Evolutionary conservation across 192 early-diverging fungal genomes (phyloP).

Genomic region (Kickxella alabastrina): DNA sequence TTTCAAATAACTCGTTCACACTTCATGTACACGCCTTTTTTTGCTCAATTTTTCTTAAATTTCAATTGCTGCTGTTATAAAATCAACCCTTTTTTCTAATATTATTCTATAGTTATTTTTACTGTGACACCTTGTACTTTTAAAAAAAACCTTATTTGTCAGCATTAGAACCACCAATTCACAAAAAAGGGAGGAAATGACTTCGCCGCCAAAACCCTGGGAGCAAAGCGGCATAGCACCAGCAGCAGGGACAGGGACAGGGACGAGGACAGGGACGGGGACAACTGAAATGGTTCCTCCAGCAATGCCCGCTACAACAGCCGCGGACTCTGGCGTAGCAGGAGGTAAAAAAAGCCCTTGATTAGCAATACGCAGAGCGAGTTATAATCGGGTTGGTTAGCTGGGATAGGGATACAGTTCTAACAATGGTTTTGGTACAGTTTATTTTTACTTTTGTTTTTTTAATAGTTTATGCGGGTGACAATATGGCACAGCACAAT

Average conservation of each 20-base stretch:
- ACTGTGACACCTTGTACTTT: no score
- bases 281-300: no score
- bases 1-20: no score
- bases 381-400: neutral
- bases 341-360: conserved; percentile 1
- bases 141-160: neutral
- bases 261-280: no score
- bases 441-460: neutral
- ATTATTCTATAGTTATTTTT: conserved; percentile 2
- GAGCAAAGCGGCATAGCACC: conserved; percentile 16
- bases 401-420: no score
- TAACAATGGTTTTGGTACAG: neutral
- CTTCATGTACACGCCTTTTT: neutral
- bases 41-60: neutral
- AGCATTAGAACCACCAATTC: neutral
- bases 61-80: no score
- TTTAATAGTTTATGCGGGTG: neutral
- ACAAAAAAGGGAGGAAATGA: no score
- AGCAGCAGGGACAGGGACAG: conserved; percentile 1
- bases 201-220: conserved; percentile 50
- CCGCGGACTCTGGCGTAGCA: conserved; percentile 25
- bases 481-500: conserved; percentile 8
- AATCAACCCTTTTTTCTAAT: conserved; percentile 1
- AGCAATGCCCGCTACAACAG: conserved; percentile 22
- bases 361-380: no score